Percentiles rank a stretch among this genome's conserved stretches.
Conservation (phyloP, 2,329 filamentous ascomycete genomes). For the Diaporthe sp. region DNA sequence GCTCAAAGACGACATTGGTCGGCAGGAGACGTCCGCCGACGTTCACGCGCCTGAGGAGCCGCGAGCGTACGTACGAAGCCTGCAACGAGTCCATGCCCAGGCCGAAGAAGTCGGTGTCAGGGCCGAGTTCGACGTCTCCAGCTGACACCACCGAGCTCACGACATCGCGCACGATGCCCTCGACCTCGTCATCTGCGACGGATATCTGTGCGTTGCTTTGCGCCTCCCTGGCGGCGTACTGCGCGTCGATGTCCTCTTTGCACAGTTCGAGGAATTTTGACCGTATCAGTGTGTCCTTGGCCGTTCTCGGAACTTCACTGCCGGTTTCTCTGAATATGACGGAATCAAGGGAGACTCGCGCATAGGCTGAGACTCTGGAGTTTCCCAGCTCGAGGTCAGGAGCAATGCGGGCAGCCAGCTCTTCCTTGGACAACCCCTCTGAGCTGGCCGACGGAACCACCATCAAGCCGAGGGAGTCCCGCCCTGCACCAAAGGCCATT, state of each 20-base stretch:
- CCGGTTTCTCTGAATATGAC: conserved; percentile 26
- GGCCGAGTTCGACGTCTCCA: neutral
- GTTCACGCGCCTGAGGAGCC: conserved; percentile 46
- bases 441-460: conserved; percentile 10
- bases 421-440: neutral
- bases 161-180: conserved; percentile 1
- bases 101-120: conserved; percentile 47
- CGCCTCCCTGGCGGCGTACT: conserved; percentile 51
- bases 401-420: neutral
- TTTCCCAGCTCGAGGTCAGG: conserved; percentile 18
- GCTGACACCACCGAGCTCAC: conserved; percentile 30
- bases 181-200: conserved; percentile 37
- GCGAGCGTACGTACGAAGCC: conserved; percentile 45
- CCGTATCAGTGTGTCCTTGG: conserved; percentile 70
- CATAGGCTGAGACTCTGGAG: conserved; percentile 21
- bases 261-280: conserved; percentile 65
- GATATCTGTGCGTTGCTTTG: neutral
- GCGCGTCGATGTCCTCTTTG: conserved; percentile 58
- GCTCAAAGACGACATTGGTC: conserved; percentile 50
- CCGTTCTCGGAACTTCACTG: conserved; percentile 54
- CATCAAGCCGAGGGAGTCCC: conserved; percentile 26
- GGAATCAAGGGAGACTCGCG: conserved; percentile 1
- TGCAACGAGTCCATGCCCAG: conserved; percentile 49
- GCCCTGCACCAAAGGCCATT: conserved; percentile 30
- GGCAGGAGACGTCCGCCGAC: conserved; percentile 41